Conservation (phyloP, 805 yeast species). For the Suhomyces kilbournensis region DNA sequence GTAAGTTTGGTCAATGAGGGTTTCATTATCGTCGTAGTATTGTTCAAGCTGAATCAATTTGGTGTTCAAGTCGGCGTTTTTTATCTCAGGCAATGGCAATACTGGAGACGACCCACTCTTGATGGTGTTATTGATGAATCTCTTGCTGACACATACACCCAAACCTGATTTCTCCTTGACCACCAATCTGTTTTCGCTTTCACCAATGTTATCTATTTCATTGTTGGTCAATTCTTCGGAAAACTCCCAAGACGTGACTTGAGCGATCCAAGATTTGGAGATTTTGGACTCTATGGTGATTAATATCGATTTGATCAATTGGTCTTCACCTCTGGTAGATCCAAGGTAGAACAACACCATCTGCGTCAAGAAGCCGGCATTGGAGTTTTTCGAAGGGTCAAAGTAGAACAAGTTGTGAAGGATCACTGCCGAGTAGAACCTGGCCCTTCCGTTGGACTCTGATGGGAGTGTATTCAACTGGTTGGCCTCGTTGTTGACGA, state of each 20-base stretch:
- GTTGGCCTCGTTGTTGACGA: slow-evolving; percentile 51
- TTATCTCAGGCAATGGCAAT: background rate
- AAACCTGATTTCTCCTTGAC: slow-evolving; percentile 44
- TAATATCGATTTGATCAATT: slow-evolving; percentile 55
- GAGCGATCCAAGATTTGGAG: slow-evolving; percentile 61
- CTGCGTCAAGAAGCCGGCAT: slow-evolving; percentile 43
- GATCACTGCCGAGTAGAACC: slow-evolving; percentile 45
- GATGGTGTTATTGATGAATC: slow-evolving; percentile 48
- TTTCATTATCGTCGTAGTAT: slow-evolving; percentile 21
- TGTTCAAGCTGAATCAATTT: slow-evolving; percentile 21
- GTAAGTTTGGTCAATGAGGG: slow-evolving; percentile 18
- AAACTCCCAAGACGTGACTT: slow-evolving; percentile 66
- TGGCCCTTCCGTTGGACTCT: slow-evolving; percentile 16
- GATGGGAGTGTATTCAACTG: slow-evolving; percentile 27
- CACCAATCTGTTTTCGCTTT: slow-evolving; percentile 47
- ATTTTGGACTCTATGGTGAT: slow-evolving; percentile 53
- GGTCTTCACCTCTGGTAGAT: slow-evolving; percentile 56
- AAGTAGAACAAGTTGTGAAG: slow-evolving; percentile 49
- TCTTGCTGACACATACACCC: slow-evolving; percentile 51
- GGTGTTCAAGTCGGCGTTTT: background rate
- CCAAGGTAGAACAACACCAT: slow-evolving; percentile 58
- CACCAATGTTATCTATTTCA: slow-evolving; percentile 48
- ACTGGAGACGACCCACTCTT: background rate
- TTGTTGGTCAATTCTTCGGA: slow-evolving; percentile 36
- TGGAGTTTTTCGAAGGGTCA: slow-evolving; percentile 48